A percentile compares a stretch with the other conserved stretches of the same genome.
phyloP scores from a whole-genome alignment of 345 rosid genomes.

The Hevea brasiliensis region DNA sequence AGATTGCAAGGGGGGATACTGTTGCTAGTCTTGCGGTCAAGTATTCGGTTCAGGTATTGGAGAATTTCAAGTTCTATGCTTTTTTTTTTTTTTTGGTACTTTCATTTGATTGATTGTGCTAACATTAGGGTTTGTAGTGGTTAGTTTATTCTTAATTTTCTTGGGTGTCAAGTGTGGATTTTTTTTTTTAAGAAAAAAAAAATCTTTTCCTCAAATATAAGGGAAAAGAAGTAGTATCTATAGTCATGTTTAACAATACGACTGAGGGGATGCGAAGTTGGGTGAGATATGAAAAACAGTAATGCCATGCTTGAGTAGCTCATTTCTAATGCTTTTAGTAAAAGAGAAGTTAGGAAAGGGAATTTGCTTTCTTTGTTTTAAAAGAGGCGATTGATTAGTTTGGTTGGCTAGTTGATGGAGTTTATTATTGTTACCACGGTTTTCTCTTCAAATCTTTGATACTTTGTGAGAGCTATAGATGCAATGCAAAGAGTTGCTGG shows the following conservation, averaged over 20 bases:
- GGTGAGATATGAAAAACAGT: not conserved
- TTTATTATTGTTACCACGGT: not conserved
- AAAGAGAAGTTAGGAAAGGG: not conserved
- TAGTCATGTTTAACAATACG: not conserved
- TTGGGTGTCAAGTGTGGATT: not conserved
- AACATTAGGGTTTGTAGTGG: too few species aligned
- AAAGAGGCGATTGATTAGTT: not conserved
- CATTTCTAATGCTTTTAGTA: not conserved
- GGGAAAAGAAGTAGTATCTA: not conserved
- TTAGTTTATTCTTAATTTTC: too few species aligned
- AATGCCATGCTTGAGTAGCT: not conserved
- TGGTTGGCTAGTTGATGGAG: not conserved
- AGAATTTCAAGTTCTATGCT: not conserved
- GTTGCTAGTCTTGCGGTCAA: constrained; percentile 81
- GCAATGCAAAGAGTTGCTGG: not conserved
- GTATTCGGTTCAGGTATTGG: constrained; percentile 79
- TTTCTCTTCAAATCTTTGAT: not conserved
- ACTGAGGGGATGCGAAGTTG: not conserved
- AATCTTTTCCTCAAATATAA: not conserved
- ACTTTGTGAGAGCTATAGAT: not conserved
- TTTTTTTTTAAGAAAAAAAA: too few species aligned
- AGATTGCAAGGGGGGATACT: constrained; percentile 58
- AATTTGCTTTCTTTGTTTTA: not conserved
- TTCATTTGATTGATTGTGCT: not conserved
- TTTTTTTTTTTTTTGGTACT: not conserved